These are phyloP conservation scores for Irpex rosettiformis DNA, from an alignment of 1,284 basidiomycete species.

Conservation along the genomic window DNA sequence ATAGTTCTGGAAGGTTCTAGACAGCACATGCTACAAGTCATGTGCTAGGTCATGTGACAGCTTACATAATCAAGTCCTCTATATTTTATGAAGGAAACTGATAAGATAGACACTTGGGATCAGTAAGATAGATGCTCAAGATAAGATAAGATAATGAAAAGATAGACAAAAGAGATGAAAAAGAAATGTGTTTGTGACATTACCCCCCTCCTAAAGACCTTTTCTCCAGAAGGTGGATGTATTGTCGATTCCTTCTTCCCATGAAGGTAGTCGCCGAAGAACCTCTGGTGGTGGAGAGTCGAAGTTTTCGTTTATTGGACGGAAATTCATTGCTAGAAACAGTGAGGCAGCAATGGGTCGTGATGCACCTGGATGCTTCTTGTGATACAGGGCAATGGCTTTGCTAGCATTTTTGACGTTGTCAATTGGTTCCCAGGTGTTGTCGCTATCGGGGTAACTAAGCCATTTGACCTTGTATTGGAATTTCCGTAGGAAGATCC, in stretches of 20 bases:
- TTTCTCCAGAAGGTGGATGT: not conserved
- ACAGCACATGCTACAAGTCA: no score
- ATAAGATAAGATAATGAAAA: no score
- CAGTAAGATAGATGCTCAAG: no score
- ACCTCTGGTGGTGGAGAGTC: not conserved
- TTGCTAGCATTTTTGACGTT: not conserved
- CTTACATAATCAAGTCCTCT: no score
- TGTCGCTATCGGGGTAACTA: constrained; percentile 6
- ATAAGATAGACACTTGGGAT: no score
- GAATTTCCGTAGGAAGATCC: not conserved
- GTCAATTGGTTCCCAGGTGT: constrained; percentile 6
- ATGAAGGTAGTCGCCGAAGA: not conserved
- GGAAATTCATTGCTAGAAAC: not conserved
- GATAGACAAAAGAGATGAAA: not conserved
- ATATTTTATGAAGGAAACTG: no score
- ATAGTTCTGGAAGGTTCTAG: no score
- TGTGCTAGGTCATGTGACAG: no score
- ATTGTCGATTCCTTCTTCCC: not conserved
- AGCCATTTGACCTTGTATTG: constrained; percentile 13
- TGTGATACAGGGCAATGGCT: not conserved
- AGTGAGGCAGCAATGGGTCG: not conserved
- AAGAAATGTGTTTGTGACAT: not conserved
- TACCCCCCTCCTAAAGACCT: not conserved
- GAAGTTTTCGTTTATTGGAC: not conserved
- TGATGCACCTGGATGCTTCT: not conserved